Conservation (phyloP, 257 asterid species). For the Solanum gracilifrons region DNA sequence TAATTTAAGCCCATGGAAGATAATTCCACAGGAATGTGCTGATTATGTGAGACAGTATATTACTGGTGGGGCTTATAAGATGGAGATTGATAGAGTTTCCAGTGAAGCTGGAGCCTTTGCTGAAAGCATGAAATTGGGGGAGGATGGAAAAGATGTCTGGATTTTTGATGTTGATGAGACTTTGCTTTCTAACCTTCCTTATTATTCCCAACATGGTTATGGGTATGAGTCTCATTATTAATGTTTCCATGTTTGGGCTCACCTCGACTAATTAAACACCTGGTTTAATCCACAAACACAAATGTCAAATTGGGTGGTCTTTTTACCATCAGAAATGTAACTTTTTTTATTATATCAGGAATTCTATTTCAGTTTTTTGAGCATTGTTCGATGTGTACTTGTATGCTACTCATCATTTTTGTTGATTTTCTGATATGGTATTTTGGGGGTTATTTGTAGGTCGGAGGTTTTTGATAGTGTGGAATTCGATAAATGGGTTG, state of each 20-base stretch:
- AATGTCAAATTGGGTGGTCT: background rate
- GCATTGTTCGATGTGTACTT: slow-evolving; percentile 10
- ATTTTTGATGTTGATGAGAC: slow-evolving; percentile 86
- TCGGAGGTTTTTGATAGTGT: slow-evolving; percentile 52
- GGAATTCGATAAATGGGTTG: slow-evolving; percentile 73
- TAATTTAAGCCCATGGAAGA: slow-evolving; percentile 65
- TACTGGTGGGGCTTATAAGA: slow-evolving; percentile 29
- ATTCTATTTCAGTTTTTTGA: background rate
- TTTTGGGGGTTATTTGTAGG: slow-evolving; percentile 22
- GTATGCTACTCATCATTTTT: background rate
- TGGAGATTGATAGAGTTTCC: slow-evolving; percentile 49
- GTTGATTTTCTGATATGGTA: background rate
- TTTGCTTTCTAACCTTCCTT: slow-evolving; percentile 75
- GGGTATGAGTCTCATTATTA: slow-evolving; percentile 27
- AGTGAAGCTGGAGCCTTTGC: slow-evolving; percentile 44
- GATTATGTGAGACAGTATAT: slow-evolving; percentile 59
- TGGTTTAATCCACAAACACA: background rate
- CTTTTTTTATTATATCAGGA: background rate
- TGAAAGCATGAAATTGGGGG: slow-evolving; percentile 27
- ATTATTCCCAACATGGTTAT: slow-evolving; percentile 56
- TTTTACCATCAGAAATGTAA: background rate
- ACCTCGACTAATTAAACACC: too few relatives aligned
- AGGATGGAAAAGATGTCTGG: slow-evolving; percentile 56
- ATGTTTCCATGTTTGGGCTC: too few relatives aligned
- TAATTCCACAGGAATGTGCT: slow-evolving; percentile 48